These are phyloP conservation scores for Lactarius akahatsu DNA, from an alignment of 768 basidiomycete genomes.

Conservation along the genomic window DNA sequence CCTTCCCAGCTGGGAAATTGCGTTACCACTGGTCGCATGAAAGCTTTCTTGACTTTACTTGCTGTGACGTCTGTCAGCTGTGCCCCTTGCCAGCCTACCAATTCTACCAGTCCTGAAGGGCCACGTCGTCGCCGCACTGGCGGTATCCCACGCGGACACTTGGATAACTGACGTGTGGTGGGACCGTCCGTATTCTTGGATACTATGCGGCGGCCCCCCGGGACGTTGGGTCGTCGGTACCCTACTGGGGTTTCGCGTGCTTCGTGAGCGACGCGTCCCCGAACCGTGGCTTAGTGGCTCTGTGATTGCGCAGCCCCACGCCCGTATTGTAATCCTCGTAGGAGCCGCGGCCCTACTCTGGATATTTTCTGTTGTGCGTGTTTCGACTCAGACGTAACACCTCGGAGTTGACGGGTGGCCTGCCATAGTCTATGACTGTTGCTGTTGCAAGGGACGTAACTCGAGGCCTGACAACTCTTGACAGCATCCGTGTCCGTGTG, in stretches of 20 bases:
- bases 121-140: conserved; percentile 25
- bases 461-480: conserved; percentile 25
- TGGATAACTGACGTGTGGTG: conserved; percentile 29
- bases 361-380: conserved; percentile 26
- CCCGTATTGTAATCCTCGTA: conserved; percentile 17
- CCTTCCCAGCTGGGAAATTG: conserved; percentile 30
- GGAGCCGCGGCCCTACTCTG: conserved; percentile 15
- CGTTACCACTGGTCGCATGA: conserved; percentile 27
- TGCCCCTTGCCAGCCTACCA: conserved; percentile 27
- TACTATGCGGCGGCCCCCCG: conserved; percentile 29
- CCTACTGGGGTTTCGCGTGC: conserved; percentile 27
- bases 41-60: conserved; percentile 28
- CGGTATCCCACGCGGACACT: conserved; percentile 24
- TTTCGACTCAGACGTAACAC: background rate
- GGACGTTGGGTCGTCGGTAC: conserved; percentile 30
- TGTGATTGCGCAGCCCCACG: conserved; percentile 25
- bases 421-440: conserved; percentile 22
- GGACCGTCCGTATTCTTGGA: conserved; percentile 30
- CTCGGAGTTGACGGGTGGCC: too few species aligned
- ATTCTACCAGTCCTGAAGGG: conserved; percentile 13
- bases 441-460: conserved; percentile 18
- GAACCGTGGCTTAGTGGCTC: conserved; percentile 22
- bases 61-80: conserved; percentile 25
- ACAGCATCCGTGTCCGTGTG: conserved; percentile 10
- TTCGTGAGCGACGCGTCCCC: conserved; percentile 18